Conservation (phyloP, 345 rosid genomes). For the Trapa incisa region DNA sequence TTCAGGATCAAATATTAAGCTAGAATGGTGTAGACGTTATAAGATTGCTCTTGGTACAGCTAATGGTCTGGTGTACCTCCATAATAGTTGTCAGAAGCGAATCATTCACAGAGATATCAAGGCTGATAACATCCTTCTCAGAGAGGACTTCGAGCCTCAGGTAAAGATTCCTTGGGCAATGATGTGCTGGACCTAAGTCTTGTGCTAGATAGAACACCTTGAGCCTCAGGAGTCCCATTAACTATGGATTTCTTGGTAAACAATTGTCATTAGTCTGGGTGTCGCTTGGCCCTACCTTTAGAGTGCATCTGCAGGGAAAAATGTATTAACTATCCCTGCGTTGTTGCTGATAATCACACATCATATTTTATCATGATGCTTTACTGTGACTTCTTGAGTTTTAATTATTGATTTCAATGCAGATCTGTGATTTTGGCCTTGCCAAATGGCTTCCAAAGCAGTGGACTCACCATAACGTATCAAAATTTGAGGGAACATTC, state of each 20-base stretch:
- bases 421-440: slow-evolving; percentile 90
- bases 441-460: slow-evolving; percentile 92
- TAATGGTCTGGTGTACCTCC: slow-evolving; percentile 79
- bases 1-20: slow-evolving; percentile 38
- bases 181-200: not conserved
- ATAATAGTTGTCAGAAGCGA: slow-evolving; percentile 63
- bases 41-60: slow-evolving; percentile 77
- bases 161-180: slow-evolving; percentile 16
- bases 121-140: slow-evolving; percentile 83
- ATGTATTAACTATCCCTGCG: not conserved
- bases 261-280: not conserved
- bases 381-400: slow-evolving; percentile 5
- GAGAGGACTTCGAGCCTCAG: slow-evolving; percentile 83
- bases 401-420: slow-evolving; percentile 10
- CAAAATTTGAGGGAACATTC: slow-evolving; percentile 92
- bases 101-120: slow-evolving; percentile 96
- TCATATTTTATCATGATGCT: not conserved
- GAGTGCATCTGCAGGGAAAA: not conserved
- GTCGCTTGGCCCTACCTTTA: too few relatives aligned
- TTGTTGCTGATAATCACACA: too few relatives aligned
- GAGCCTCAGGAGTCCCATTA: not conserved
- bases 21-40: slow-evolving; percentile 73
- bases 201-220: not conserved
- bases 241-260: not conserved
- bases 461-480: slow-evolving; percentile 69